phyloP scores from a whole-genome alignment of 2,329 filamentous ascomycete genomes.

The Fusarium sp. region DNA sequence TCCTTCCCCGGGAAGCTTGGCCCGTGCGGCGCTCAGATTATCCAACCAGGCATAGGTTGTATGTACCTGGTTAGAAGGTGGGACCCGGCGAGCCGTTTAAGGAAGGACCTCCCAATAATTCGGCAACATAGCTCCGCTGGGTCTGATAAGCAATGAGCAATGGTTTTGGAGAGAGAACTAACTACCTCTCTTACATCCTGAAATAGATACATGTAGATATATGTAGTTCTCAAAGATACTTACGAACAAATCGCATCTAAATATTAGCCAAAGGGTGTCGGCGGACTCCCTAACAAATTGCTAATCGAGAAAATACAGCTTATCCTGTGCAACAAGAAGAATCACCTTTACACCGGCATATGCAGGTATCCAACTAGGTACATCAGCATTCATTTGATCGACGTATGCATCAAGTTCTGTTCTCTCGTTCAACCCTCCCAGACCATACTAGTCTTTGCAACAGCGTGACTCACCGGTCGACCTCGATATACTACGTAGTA shows the following conservation, averaged over 20 bases:
- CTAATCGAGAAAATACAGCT: background rate
- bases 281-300: background rate
- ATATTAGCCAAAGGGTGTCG: too few relatives aligned
- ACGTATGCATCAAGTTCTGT: background rate
- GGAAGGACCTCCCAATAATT: slow-evolving; percentile 23
- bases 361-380: background rate
- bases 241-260: too few relatives aligned
- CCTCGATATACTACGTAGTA: background rate
- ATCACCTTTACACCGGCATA: background rate
- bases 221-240: too few relatives aligned
- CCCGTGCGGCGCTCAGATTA: slow-evolving; percentile 4
- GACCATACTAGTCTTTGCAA: background rate
- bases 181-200: too few relatives aligned
- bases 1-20: slow-evolving; percentile 16
- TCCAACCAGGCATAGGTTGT: slow-evolving; percentile 1
- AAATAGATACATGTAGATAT: too few relatives aligned
- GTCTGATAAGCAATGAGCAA: slow-evolving; percentile 2
- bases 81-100: slow-evolving; percentile 18
- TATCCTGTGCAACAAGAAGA: background rate
- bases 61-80: slow-evolving; percentile 8
- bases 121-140: slow-evolving; percentile 5
- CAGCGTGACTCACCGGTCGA: slow-evolving; percentile 17
- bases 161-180: background rate
- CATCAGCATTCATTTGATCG: background rate
- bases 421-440: background rate